Conservation (phyloP, 352 stramenopile species). For the Phytophthora foliorum region DNA sequence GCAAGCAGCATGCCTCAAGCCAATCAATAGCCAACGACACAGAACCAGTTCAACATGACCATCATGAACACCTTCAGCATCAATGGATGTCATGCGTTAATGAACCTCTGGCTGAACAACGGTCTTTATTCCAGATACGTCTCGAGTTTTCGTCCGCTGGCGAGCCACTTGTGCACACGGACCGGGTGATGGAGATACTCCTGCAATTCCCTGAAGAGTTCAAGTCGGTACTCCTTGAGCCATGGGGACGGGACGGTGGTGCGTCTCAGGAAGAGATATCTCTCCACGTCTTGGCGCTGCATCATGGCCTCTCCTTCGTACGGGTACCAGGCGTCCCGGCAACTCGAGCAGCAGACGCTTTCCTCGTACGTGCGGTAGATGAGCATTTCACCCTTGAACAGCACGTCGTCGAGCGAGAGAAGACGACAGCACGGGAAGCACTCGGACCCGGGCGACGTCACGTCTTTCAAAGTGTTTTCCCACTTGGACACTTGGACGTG, state of each 20-base stretch:
- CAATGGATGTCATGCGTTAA: not conserved
- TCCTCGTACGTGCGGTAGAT: conserved; percentile 39
- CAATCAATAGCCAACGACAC: conserved; percentile 26
- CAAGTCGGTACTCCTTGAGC: conserved; percentile 29
- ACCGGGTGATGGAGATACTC: conserved; percentile 33
- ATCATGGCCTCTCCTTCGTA: conserved; percentile 35
- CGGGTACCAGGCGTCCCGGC: conserved; percentile 31
- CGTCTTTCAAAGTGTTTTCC: conserved; percentile 22
- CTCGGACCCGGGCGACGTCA: conserved; percentile 33
- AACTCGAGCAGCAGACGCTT: conserved; percentile 28
- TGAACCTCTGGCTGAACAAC: not conserved
- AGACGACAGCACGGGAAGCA: conserved; percentile 36
- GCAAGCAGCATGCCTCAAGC: conserved; percentile 28
- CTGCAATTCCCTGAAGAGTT: conserved; percentile 33
- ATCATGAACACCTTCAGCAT: conserved; percentile 7
- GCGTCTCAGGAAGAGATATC: conserved; percentile 33
- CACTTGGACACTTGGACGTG: conserved; percentile 30
- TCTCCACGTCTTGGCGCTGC: conserved; percentile 28
- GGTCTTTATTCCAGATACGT: conserved; percentile 26
- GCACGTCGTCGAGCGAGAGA: conserved; percentile 30
- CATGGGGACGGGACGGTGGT: conserved; percentile 28
- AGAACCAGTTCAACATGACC: conserved; percentile 23
- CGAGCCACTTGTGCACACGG: conserved; percentile 30
- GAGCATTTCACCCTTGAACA: conserved; percentile 33
- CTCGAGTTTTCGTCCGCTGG: conserved; percentile 32